Percentiles rank a stretch among this genome's conserved stretches.
phyloP scores from a whole-genome alignment of 106 monocot genomes.

The Dioscorea zingiberensis region DNA sequence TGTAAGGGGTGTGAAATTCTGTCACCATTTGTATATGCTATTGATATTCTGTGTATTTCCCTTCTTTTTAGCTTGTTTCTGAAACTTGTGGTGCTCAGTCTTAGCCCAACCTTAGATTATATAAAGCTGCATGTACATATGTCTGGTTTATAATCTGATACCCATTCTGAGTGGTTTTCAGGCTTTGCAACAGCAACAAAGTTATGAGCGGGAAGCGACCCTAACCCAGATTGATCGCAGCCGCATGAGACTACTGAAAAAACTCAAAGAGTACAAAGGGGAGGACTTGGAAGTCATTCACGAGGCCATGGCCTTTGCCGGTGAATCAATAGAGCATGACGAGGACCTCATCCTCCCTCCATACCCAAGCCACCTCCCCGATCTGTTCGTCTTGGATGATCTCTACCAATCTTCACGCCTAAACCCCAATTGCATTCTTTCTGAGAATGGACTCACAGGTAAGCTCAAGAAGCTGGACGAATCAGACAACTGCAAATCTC shows the following conservation, averaged over 20 bases:
- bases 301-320: constrained; percentile 60
- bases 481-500: too few species aligned
- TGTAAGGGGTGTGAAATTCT: too few species aligned
- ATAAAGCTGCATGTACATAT: too few species aligned
- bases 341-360: constrained; percentile 54
- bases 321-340: constrained; percentile 41
- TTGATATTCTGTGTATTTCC: too few species aligned
- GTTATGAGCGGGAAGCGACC: constrained; percentile 58
- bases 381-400: constrained; percentile 37
- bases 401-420: constrained; percentile 17
- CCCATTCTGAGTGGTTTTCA: not conserved
- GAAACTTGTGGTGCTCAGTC: too few species aligned
- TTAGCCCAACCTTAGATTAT: too few species aligned
- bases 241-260: constrained; percentile 43
- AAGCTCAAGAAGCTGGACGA: too few species aligned
- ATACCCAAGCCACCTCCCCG: constrained; percentile 41
- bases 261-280: constrained; percentile 70
- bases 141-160: too few species aligned
- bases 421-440: not conserved
- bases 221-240: constrained; percentile 63
- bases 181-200: constrained; percentile 74
- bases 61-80: too few species aligned
- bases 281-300: constrained; percentile 53
- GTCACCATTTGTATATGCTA: too few species aligned
- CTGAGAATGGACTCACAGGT: too few species aligned